Base-by-base conservation (phyloP, 768 basidiomycete species). In the Austroboletus eburneus region DNA sequence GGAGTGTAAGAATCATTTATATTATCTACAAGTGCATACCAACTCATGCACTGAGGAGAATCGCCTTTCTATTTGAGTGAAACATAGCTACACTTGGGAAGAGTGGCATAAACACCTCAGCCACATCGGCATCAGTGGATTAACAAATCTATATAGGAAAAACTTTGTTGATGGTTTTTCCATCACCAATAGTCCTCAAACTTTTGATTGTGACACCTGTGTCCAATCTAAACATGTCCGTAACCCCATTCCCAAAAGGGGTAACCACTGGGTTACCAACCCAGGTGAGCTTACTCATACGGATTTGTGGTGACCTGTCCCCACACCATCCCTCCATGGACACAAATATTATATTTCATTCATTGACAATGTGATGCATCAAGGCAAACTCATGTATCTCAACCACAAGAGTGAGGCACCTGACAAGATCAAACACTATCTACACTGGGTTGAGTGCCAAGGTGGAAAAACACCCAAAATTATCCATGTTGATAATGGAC, bases 401-500 rank as follows among this genome's bases (percentile, higher is more conserved):
- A 18, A 35, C 5, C 16, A n/a, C 5, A 35, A 35, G 13, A 18
- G 16, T 10, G 17, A 35, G 10, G 17, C 34, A 35, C 16, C 17
- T 68, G 25, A 43, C 55, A 60, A 21, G n/a, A 20, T 13, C 36
- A 17, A 13, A 4, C 38, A 37, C 5, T 18, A 17, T 13, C 17
- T 35, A 6, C n/a, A n/a, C 3, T 35, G 9, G 12, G 16, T 66
- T 0, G 50, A 65, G 17, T 42, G 48, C 22, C 40, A 60, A 43
- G 16, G 17, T 21, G 14, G n/a, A 32, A 45, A 10, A 27, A 22
- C 5, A 10, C 53, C 51, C 0, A 57, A 43, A 21, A 45, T 24
- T 2, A 39, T 66, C 3, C 40, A 57, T 9, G 54, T 59, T 2
- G 63, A 71, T 33, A 70, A 67, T 51, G 67, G 67, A 0, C 57